Evolutionary conservation across 2,329 filamentous ascomycete species (phyloP), one percentile per base, ranked within the genome.

Genomic region (Ophiocordyceps camponoti-rufipedis): DNA sequence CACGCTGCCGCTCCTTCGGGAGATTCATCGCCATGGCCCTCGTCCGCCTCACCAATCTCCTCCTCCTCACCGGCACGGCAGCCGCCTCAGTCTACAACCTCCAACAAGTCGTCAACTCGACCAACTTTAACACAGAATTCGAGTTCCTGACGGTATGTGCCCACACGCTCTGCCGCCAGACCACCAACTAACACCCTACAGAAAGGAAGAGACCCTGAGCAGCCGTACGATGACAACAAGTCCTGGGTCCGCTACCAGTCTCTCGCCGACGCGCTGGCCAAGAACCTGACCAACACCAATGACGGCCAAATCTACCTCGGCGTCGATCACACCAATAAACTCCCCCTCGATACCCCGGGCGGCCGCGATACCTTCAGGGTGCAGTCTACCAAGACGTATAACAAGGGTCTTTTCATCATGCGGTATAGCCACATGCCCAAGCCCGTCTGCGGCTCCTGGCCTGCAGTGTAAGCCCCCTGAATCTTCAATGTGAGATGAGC

Each of bases 391-490:
- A 67, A 69, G 33, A 58, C 61, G 3, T 86, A 80, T 59, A 72
- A 67, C 45, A 67, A 75, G 43, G 82, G 78, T 6, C 70, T 86
- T 28, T 69, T 86, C 52, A 73, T 86, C 38, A 65, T 80, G 23
- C 41, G 41, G 13, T 48, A 46, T 31, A 45, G 12, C n/a, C 46
- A 48, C 52, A 75, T 85, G 63, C 80, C 82, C n/a, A 67, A 63
- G 43, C 67, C 70, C 4, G 63, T 67, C 41, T 85, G 81, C 52
- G 81, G 82, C 39, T 69, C 71, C 7, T 85, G 81, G 81, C 81
- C 81, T 6, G 78, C 80, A 62, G 67, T 78, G 67, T 74, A 62
- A 57, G 61, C 53, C 14, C n/a, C n/a, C n/a, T n/a, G n/a, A n/a
- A n/a, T n/a, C n/a, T n/a, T n/a, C n/a, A n/a, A n/a, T n/a, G n/a